These are phyloP conservation scores for Colletotrichum australisinense DNA, from an alignment of 2,329 filamentous ascomycete species.

Conservation along the genomic window DNA sequence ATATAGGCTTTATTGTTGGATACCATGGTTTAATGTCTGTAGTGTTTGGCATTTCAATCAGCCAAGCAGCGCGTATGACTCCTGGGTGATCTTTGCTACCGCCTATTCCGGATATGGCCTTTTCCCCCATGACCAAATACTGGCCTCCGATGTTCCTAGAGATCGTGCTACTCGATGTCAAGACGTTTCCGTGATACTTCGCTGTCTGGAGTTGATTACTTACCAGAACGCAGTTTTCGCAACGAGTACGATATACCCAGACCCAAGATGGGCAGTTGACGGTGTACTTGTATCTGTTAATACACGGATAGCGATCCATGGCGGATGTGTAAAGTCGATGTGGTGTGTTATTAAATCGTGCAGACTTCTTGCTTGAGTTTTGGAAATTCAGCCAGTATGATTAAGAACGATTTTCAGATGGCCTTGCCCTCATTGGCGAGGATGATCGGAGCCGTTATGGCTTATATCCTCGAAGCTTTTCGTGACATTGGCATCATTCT, in stretches of 20 bases:
- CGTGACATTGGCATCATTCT: background rate
- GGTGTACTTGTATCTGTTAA: background rate
- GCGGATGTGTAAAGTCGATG: background rate
- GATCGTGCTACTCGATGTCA: background rate
- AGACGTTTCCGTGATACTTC: background rate
- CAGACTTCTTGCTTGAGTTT: background rate
- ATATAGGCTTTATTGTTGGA: background rate
- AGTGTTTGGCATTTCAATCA: background rate
- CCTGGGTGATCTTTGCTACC: too few relatives aligned
- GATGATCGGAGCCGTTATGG: background rate
- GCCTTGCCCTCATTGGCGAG: background rate
- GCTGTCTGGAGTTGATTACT: background rate
- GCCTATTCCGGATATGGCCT: too few relatives aligned
- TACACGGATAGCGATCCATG: background rate
- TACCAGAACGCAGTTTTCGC: background rate
- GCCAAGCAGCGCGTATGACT: background rate
- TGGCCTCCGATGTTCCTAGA: background rate
- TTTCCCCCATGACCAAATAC: too few relatives aligned
- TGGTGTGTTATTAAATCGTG: accelerated
- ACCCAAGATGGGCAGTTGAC: background rate
- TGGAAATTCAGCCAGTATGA: background rate
- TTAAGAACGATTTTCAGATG: background rate
- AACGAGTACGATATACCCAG: background rate
- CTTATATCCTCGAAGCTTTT: background rate
- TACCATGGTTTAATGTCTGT: background rate